Evolutionary conservation across 176 grass and related monocot genomes (phyloP).

Genomic region (Cenchrus fungigraminus): DNA sequence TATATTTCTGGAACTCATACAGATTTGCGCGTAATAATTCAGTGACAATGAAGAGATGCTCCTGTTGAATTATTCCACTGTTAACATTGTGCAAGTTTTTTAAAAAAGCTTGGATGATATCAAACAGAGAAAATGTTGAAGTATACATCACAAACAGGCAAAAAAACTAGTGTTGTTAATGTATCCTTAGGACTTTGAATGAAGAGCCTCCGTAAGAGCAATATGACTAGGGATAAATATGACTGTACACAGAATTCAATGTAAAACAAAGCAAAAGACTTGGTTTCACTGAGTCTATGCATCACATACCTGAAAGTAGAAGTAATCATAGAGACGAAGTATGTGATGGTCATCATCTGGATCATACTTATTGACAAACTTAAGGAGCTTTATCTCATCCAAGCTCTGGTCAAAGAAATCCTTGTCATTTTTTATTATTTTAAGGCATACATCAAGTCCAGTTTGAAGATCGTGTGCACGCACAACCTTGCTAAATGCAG

Average conservation of each 20-base stretch:
- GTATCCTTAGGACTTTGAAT: conserved; percentile 1
- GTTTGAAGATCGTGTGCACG: conserved; percentile 79
- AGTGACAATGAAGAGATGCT: conserved; percentile 99
- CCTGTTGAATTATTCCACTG: conserved; percentile 54
- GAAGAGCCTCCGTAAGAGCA: not conserved
- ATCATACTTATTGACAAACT: conserved; percentile 95
- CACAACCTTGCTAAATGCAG: conserved; percentile 93
- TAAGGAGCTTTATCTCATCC: conserved; percentile 99
- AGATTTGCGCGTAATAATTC: conserved; percentile 90
- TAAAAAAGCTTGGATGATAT: conserved; percentile 26
- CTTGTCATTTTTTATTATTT: conserved; percentile 98
- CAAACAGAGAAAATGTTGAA: conserved; percentile 26
- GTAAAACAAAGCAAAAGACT: conserved; percentile 21
- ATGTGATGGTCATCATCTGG: conserved; percentile 84
- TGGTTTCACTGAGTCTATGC: conserved; percentile 24
- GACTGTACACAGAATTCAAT: conserved; percentile 18
- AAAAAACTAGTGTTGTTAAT: conserved; percentile 21
- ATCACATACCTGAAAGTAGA: conserved; percentile 81
- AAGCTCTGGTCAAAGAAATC: conserved; percentile 99
- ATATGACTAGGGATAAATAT: conserved; percentile 18
- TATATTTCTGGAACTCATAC: conserved; percentile 99
- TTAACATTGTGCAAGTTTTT: conserved; percentile 27
- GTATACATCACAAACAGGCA: not conserved
- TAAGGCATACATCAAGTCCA: conserved; percentile 90
- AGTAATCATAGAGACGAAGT: conserved; percentile 92